Base-by-base conservation (phyloP, 129 eudicot genomes). In the Daucus carota region DNA sequence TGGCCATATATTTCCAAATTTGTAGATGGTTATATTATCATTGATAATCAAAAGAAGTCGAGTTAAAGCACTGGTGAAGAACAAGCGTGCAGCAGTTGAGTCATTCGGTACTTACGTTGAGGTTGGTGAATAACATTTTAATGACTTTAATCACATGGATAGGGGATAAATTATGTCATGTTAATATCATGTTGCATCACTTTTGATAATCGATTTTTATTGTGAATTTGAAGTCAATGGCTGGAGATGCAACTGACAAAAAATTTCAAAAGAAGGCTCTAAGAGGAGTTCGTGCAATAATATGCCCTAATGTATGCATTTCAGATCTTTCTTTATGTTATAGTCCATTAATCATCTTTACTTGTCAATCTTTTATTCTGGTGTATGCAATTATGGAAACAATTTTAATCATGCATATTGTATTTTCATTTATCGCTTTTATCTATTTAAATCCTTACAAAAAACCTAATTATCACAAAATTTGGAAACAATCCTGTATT, bases 21-120 rank as follows among this genome's bases (percentile, higher is more conserved):
- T 78, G 76, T 83, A 94, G 98, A 91, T 89, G 83, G 83, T 94
- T 73, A 94, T 94, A 83, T 62, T 94, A 46, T 84, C 92, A 2
- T 85, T 94, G 75, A 94, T 94, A 75, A 87, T 94, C 73, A 94
- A 94, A 82, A 81, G 93, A 78, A 68, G 82, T 41, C 86, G 96
- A 80, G 97, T 94, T 20, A 94, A 91, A 89, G 93, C 98, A 66
- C 73, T 94, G 46, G 98, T 94, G 85, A 94, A 94, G 89, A 87
- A 94, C 81, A 91, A 83, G 60, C 90, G 97, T 36, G 93, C 88
- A 31, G 96, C 98, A 13, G 75, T 87, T 85, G 98, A 91, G 76
- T 92, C 98, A 14, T 94, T 91, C 79, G 98, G 98, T 62, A 87
- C 89, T 81, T 94, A 94, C 79, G 97, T 94, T 77, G 97, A 94